Evolutionary conservation across 2,329 filamentous ascomycete species (phyloP).

Genomic region (Ploettnerulaceae sp.): DNA sequence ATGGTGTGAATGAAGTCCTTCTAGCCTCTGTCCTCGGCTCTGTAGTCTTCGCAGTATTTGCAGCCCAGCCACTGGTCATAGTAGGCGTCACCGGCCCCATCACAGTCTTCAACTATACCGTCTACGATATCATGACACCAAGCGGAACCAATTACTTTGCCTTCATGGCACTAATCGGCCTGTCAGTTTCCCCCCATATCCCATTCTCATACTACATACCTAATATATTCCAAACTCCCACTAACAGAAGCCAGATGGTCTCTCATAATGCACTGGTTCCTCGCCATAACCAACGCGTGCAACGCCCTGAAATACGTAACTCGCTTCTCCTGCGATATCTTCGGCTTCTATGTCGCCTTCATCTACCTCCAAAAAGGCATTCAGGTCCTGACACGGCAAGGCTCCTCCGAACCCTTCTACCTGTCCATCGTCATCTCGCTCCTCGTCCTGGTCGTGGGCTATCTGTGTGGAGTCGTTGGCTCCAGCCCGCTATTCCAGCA

Average conservation of each 20-base stretch:
- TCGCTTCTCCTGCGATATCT: constrained; percentile 87
- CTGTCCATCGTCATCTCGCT: constrained; percentile 72
- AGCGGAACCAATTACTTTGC: constrained; percentile 76
- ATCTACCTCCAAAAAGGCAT: constrained; percentile 91
- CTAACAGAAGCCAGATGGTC: constrained; percentile 57
- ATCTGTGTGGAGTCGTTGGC: constrained; percentile 68
- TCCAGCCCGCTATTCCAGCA: constrained; percentile 68
- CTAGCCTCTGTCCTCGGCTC: constrained; percentile 77
- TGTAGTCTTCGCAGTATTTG: constrained; percentile 73
- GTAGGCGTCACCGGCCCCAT: constrained; percentile 89
- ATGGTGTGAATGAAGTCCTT: constrained; percentile 89
- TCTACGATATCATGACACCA: constrained; percentile 80
- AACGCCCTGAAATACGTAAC: constrained; percentile 88
- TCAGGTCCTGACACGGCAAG: constrained; percentile 75
- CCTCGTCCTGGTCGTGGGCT: constrained; percentile 72
- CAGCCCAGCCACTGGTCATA: constrained; percentile 82
- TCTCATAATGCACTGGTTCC: constrained; percentile 75
- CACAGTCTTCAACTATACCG: constrained; percentile 90
- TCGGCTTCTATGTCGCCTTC: constrained; percentile 88
- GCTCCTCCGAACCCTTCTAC: constrained; percentile 62
- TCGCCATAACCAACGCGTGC: constrained; percentile 81
- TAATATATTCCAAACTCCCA: neutral
- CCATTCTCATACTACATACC: neutral
- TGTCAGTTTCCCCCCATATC: constrained; percentile 37
- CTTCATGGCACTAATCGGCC: constrained; percentile 89